Evolutionary conservation across 257 asterid species (phyloP).

Genomic region (Solanum bukasovii): DNA sequence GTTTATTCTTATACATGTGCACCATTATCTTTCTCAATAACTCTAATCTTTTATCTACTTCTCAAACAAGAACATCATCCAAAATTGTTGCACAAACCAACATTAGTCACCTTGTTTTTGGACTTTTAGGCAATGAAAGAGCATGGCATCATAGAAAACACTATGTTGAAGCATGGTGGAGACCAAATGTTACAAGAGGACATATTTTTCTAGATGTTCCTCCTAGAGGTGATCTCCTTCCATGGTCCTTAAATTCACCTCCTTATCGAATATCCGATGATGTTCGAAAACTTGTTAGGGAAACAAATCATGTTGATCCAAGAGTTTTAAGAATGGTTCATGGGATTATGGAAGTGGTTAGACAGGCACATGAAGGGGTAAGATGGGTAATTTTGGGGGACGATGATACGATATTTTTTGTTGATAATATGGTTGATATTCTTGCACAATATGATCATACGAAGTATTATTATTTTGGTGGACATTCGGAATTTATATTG

Average conservation of each 20-base stretch:
- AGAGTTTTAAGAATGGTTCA: conserved; percentile 11
- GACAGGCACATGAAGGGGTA: conserved; percentile 3
- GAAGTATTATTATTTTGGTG: conserved; percentile 13
- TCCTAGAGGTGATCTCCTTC: conserved; percentile 10
- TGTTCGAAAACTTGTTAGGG: neutral
- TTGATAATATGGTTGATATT: conserved; percentile 16
- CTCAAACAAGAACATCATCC: neutral
- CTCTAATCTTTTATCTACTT: neutral
- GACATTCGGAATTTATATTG: conserved; percentile 11
- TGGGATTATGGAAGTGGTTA: conserved; percentile 17
- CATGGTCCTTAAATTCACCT: conserved; percentile 20
- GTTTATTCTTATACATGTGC: neutral
- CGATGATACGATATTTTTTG: conserved; percentile 15
- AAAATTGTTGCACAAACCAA: neutral
- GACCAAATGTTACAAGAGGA: conserved; percentile 12
- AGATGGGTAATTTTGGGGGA: conserved; percentile 26
- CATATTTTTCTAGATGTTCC: conserved; percentile 11
- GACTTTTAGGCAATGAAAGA: conserved; percentile 14
- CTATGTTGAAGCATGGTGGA: conserved; percentile 27
- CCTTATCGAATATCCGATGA: conserved; percentile 8
- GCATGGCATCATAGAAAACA: conserved; percentile 8
- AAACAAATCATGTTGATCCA: neutral
- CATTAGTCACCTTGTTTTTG: conserved; percentile 10
- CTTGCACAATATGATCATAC: conserved; percentile 21
- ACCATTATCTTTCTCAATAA: neutral